A percentile compares a stretch with the other conserved stretches of the same genome.
Evolutionary conservation across 106 monocot genomes (phyloP).

Genomic region (Vanilla planifolia): DNA sequence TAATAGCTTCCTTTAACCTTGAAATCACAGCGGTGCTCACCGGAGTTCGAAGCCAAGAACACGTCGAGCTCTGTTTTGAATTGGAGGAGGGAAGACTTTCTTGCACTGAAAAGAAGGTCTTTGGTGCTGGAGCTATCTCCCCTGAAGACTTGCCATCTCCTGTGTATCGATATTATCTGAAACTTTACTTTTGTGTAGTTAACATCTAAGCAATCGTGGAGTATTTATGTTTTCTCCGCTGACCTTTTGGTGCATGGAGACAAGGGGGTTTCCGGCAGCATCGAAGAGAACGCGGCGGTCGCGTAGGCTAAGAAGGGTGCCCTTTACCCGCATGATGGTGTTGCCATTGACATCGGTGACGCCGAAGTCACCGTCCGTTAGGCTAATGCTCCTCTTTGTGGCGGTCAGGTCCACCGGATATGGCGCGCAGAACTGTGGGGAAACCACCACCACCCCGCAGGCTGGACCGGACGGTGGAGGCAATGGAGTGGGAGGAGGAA

Average conservation of each 20-base stretch:
- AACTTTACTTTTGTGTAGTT: too few relatives aligned
- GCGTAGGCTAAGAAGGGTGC: constrained; percentile 19
- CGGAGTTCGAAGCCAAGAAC: constrained; percentile 34
- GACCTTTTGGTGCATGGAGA: constrained; percentile 41
- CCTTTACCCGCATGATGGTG: constrained; percentile 26
- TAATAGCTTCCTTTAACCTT: constrained; percentile 46
- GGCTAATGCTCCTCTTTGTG: constrained; percentile 25
- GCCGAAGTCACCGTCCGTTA: constrained; percentile 28
- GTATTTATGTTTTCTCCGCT: too few relatives aligned
- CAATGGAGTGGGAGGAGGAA: neutral
- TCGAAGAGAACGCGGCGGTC: constrained; percentile 18
- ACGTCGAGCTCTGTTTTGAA: constrained; percentile 28
- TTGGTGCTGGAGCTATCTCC: constrained; percentile 32
- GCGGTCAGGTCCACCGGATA: constrained; percentile 29
- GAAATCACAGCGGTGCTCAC: constrained; percentile 31
- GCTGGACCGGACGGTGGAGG: neutral
- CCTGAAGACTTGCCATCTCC: constrained; percentile 30
- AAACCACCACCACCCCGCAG: constrained; percentile 13
- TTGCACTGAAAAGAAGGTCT: constrained; percentile 32
- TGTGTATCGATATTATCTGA: constrained; percentile 18
- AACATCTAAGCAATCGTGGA: too few relatives aligned
- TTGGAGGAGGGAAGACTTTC: constrained; percentile 16
- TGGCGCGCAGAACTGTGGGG: constrained; percentile 27
- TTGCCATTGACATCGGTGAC: constrained; percentile 33
- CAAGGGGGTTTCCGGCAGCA: constrained; percentile 19